These are phyloP conservation scores for Alnus rubra DNA, from an alignment of 306 rosid species.

Conservation along the genomic window DNA sequence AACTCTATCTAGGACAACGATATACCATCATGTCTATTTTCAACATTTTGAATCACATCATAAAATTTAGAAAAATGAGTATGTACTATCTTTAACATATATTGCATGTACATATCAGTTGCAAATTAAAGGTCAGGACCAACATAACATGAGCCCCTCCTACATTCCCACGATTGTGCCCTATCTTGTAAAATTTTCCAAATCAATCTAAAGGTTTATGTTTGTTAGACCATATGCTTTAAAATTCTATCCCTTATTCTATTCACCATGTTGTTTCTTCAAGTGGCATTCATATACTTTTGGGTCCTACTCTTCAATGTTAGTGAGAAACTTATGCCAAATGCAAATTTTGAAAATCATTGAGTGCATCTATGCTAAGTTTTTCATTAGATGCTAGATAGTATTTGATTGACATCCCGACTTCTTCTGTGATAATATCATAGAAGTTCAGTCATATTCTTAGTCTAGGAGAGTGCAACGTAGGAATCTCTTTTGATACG, in stretches of 20 bases:
- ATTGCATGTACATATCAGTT: neutral
- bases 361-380: neutral
- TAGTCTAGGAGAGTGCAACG: neutral
- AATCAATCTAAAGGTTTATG: neutral
- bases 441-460: neutral
- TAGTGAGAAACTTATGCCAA: neutral
- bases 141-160: neutral
- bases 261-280: neutral
- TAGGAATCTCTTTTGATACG: neutral
- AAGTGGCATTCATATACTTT: neutral
- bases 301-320: neutral
- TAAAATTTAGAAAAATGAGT: neutral
- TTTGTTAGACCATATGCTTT: neutral
- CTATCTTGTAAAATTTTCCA: neutral
- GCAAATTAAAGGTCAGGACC: neutral
- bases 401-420: neutral
- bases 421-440: neutral
- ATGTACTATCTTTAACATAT: neutral
- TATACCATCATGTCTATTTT: slow-evolving; percentile 12
- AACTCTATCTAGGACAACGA: slow-evolving; percentile 10
- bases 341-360: neutral
- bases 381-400: neutral
- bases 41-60: neutral
- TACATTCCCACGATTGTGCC: neutral
- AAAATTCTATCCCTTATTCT: neutral